Evolutionary conservation across 2,329 filamentous ascomycete species (phyloP), one percentile per base, ranked within the genome.

Genomic region (Ceratocystis papillata): DNA sequence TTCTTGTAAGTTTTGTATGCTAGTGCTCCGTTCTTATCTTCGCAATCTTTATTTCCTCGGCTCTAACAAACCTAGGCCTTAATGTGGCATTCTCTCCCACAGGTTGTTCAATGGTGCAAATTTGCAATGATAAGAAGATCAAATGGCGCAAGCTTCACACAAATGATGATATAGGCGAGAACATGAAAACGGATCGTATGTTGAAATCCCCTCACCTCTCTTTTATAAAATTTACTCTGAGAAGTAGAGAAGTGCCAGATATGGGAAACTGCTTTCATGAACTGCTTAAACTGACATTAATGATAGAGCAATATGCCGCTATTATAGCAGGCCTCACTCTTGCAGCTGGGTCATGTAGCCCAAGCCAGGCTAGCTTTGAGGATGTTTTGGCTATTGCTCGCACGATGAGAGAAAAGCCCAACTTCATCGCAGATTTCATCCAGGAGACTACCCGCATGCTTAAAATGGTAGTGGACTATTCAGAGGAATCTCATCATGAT

Each of bases 401-500:
- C 67, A 82, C 80, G 41, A 77, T 77, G 69, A 70, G 73, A 4
- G 70, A 74, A 22, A 75, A 75, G 68, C 73, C 74, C 12, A 73
- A 76, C 63, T 84, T 88, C 69, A 77, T 84, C 64, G 79, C 80
- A 53, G 79, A 85, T 67, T 85, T 86, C 79, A 77, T 89, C 64
- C 80, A 79, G 50, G 86, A 89, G 69, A 78, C 91, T 12, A 85
- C 89, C 64, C 80, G 83, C 50, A 83, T 88, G 67, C 77, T 92
- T 63, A 87, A 86, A 69, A 80, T 89, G 37, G 84, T 86, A 62
- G 83, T 92, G 61, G 93, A 97, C 75, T 95, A 92, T 72, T 88
- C 90, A 0, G 83, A 89, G 62, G 89, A 96, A 68, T 78, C 83
- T 1, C 81, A 84, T 57, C 83, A 88, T 70, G 86, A 93, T 72